Evolutionary conservation across 495 filamentous ascomycete genomes (phyloP).

Genomic region (Penicillium roqueforti): DNA sequence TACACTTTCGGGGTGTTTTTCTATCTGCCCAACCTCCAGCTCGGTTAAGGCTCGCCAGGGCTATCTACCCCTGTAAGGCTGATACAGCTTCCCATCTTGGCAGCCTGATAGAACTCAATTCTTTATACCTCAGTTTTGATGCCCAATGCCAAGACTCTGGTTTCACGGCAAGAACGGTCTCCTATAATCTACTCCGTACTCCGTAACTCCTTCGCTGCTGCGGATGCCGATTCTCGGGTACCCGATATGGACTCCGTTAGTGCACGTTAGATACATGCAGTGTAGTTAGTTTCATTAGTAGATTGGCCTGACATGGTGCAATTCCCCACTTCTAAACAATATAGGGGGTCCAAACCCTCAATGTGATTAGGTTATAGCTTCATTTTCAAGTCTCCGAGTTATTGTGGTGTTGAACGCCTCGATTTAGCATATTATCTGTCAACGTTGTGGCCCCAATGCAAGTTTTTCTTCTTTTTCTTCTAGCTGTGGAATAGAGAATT

Average conservation of each 20-base stretch:
- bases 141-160: neutral
- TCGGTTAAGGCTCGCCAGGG: constrained; percentile 4
- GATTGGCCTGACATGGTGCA: constrained; percentile 6
- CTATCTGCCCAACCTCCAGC: neutral
- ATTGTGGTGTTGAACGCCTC: too few species aligned
- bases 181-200: too few species aligned
- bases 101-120: neutral
- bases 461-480: neutral
- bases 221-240: constrained; percentile 14
- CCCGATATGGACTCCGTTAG: constrained; percentile 11
- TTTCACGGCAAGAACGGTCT: neutral
- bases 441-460: neutral
- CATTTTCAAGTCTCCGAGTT: neutral
- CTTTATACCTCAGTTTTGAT: neutral
- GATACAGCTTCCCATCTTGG: neutral
- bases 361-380: neutral
- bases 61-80: neutral
- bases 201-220: neutral
- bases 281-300: too few species aligned
- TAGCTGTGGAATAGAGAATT: neutral
- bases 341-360: neutral
- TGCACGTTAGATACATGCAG: constrained; percentile 1
- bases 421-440: neutral
- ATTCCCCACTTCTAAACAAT: constrained; percentile 1
- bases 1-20: constrained; percentile 5